phyloP scores from a whole-genome alignment of 2,329 filamentous ascomycete genomes.

The Hypoxylon sp. region DNA sequence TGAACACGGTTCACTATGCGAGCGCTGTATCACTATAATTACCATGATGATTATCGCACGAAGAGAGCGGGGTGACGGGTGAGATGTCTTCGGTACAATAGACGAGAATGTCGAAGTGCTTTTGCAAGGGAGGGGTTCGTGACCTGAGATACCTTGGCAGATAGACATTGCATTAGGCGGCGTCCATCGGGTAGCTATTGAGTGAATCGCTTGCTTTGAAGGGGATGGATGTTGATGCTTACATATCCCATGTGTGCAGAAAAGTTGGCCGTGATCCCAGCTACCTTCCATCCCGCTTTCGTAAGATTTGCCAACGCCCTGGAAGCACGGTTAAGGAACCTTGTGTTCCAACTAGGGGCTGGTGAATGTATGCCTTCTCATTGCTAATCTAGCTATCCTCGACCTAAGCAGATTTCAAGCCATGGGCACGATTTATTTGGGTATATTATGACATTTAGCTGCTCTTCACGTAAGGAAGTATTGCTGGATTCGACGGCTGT shows the following conservation, averaged over 20 bases:
- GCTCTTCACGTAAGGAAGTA: too few species aligned
- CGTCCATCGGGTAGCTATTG: slow-evolving; percentile 19
- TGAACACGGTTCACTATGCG: slow-evolving; percentile 41
- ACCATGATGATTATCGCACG: slow-evolving; percentile 1
- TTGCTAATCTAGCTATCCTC: background rate
- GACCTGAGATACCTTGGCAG: slow-evolving; percentile 12
- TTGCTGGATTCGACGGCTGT: too few species aligned
- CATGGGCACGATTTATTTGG: background rate
- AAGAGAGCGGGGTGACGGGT: background rate
- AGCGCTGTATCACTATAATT: slow-evolving; percentile 28
- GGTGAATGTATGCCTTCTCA: background rate
- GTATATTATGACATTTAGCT: background rate
- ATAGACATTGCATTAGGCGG: slow-evolving; percentile 31
- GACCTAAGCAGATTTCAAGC: background rate
- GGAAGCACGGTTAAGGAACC: background rate
- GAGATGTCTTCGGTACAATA: slow-evolving; percentile 5
- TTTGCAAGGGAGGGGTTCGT: background rate
- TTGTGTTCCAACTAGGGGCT: background rate
- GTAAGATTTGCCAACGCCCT: background rate
- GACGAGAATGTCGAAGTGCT: slow-evolving; percentile 1
- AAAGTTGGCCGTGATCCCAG: background rate
- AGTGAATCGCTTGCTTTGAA: background rate
- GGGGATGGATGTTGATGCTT: too few species aligned
- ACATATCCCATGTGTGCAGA: background rate
- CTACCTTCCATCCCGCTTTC: too few species aligned